Percentiles rank a stretch among this genome's conserved stretches.
These are phyloP conservation scores for Globisporangium okanoganense DNA, from an alignment of 352 stramenopile genomes.

Conservation along the genomic window DNA sequence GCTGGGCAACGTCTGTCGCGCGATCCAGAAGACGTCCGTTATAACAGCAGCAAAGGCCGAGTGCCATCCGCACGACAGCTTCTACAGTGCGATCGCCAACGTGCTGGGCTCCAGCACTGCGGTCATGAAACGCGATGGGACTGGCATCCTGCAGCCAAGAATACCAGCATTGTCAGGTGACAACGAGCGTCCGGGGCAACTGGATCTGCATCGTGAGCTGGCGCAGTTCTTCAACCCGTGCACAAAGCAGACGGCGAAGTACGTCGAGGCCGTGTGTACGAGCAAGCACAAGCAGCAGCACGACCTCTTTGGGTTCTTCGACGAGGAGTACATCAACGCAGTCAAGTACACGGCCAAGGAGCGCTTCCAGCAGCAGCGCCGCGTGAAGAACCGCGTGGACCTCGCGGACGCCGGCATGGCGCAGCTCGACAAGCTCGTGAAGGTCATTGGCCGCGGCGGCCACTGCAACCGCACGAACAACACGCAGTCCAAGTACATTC, in stretches of 20 bases:
- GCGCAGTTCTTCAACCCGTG: constrained; percentile 43
- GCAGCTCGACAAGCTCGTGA: constrained; percentile 67
- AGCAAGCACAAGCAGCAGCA: constrained; percentile 26
- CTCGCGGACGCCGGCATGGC: constrained; percentile 65
- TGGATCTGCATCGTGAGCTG: constrained; percentile 39
- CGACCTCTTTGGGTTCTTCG: constrained; percentile 59
- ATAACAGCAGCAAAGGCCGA: neutral
- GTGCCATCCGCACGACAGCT: constrained; percentile 13
- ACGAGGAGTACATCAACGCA: constrained; percentile 53
- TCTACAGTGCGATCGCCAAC: constrained; percentile 18
- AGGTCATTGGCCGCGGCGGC: constrained; percentile 56
- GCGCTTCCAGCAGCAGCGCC: constrained; percentile 45
- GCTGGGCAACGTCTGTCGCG: constrained; percentile 41
- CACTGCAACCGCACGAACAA: constrained; percentile 68
- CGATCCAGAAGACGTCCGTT: constrained; percentile 12
- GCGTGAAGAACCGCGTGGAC: constrained; percentile 65
- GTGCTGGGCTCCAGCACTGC: constrained; percentile 17
- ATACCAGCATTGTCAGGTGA: neutral
- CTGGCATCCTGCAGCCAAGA: constrained; percentile 2
- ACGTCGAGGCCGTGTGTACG: constrained; percentile 29
- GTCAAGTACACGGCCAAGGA: constrained; percentile 64
- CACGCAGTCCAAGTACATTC: constrained; percentile 70
- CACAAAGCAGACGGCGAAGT: constrained; percentile 29
- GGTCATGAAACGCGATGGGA: constrained; percentile 9
- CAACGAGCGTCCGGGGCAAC: constrained; percentile 13